Evolutionary conservation across 352 stramenopile species (phyloP).

Genomic region (Globisporangium yorkense): DNA sequence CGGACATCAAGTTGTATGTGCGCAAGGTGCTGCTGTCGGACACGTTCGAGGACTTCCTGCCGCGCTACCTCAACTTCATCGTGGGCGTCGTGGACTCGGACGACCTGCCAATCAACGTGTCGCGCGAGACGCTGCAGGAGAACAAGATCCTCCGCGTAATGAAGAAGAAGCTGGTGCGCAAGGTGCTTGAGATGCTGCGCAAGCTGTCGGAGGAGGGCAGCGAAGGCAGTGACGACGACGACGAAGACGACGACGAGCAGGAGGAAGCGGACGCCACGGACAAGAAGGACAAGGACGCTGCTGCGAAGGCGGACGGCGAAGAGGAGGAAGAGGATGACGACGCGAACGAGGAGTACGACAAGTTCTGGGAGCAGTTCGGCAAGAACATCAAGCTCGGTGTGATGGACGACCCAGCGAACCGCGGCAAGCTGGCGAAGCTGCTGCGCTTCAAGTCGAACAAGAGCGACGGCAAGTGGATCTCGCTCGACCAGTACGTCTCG

Average conservation of each 20-base stretch:
- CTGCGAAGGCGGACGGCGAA: constrained; percentile 27
- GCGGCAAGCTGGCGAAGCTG: constrained; percentile 94
- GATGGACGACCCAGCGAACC: constrained; percentile 97
- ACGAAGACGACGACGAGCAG: constrained; percentile 38
- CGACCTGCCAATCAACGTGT: constrained; percentile 99
- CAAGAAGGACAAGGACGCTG: constrained; percentile 78
- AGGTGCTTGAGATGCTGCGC: constrained; percentile 98
- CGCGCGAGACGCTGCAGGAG: constrained; percentile 99
- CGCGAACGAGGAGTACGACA: constrained; percentile 90
- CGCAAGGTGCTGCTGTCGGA: constrained; percentile 99
- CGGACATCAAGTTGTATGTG: constrained; percentile 99
- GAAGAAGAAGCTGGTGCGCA: constrained; percentile 99
- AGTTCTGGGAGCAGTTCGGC: constrained; percentile 98
- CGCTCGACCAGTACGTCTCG: constrained; percentile 95
- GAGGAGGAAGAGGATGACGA: constrained; percentile 57
- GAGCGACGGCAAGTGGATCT: constrained; percentile 89
- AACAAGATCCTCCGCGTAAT: constrained; percentile 99
- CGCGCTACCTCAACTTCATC: constrained; percentile 98
- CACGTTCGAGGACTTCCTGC: constrained; percentile 99
- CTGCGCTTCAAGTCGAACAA: constrained; percentile 96
- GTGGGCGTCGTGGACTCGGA: constrained; percentile 99
- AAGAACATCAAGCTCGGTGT: constrained; percentile 99
- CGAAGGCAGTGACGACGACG: constrained; percentile 58
- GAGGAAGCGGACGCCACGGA: constrained; percentile 50
- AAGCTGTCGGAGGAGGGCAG: constrained; percentile 96